A percentile compares a stretch with the other conserved stretches of the same genome.
Evolutionary conservation across 2,329 filamentous ascomycete species (phyloP).

Genomic region (Aureobasidium vineae): DNA sequence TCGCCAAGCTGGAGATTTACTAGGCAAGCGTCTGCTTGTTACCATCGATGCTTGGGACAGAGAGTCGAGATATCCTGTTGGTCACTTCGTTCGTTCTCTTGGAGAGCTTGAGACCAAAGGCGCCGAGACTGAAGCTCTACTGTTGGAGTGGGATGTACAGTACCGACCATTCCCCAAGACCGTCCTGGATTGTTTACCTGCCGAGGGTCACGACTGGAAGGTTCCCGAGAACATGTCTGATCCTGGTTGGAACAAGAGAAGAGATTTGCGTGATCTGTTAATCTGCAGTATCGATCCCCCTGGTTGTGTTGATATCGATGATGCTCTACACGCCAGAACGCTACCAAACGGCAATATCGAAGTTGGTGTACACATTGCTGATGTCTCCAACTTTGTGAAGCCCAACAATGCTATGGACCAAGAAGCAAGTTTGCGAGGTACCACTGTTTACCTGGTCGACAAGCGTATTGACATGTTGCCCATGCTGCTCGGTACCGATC

Average conservation of each 20-base stretch:
- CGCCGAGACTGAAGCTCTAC: conserved; percentile 92
- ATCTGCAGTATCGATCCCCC: conserved; percentile 98
- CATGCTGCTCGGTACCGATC: conserved; percentile 88
- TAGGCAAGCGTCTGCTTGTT: conserved; percentile 88
- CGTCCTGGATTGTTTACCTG: conserved; percentile 87
- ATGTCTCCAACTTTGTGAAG: conserved; percentile 99
- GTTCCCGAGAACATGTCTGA: conserved; percentile 78
- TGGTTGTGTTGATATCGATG: conserved; percentile 97
- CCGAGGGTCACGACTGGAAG: conserved; percentile 90
- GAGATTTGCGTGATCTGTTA: conserved; percentile 78
- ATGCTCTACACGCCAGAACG: conserved; percentile 82
- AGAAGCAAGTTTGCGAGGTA: conserved; percentile 90
- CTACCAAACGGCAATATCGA: conserved; percentile 92
- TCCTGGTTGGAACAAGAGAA: conserved; percentile 80
- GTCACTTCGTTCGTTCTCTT: conserved; percentile 89
- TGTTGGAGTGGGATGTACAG: conserved; percentile 96
- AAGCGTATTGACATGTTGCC: conserved; percentile 99
- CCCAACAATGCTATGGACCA: conserved; percentile 96
- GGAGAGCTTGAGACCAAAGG: conserved; percentile 94
- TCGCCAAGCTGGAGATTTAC: conserved; percentile 79
- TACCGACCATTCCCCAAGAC: conserved; percentile 96
- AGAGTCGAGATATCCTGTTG: conserved; percentile 86
- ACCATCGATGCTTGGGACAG: conserved; percentile 95
- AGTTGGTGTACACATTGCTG: conserved; percentile 96
- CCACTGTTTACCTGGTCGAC: conserved; percentile 95